phyloP scores from a whole-genome alignment of 495 filamentous ascomycete genomes.

The Xylaria palmicola region DNA sequence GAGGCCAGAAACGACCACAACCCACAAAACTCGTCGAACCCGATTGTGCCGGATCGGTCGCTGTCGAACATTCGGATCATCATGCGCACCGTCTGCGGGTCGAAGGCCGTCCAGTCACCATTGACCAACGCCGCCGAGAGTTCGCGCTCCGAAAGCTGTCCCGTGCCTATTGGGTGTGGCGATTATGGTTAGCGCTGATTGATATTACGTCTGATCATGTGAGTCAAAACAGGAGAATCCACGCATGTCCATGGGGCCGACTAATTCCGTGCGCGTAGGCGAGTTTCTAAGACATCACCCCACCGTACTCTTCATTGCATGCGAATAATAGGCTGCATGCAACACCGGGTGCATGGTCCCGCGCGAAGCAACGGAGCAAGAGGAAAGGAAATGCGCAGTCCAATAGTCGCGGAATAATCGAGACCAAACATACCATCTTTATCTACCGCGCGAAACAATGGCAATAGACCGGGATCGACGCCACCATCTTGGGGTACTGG shows the following conservation, averaged over 20 bases:
- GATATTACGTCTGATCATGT: constrained; percentile 2
- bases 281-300: too few relatives aligned
- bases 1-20: constrained; percentile 93
- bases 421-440: constrained; percentile 58
- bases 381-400: neutral
- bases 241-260: neutral
- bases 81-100: constrained; percentile 94
- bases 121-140: constrained; percentile 92
- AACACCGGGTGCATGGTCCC: neutral
- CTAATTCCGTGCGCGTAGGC: constrained; percentile 12
- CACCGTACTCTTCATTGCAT: neutral
- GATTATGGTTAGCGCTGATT: neutral
- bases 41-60: constrained; percentile 83
- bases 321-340: too few relatives aligned
- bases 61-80: constrained; percentile 99
- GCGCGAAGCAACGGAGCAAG: neutral
- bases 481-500: constrained; percentile 59
- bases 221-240: neutral
- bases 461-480: constrained; percentile 72
- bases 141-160: constrained; percentile 82
- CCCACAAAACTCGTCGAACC: constrained; percentile 92
- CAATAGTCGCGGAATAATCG: neutral
- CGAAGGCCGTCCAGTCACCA: constrained; percentile 91
- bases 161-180: constrained; percentile 54
- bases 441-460: constrained; percentile 89